Conservation (phyloP, 2,329 filamentous ascomycete genomes). For the Diplodia scrobiculata region DNA sequence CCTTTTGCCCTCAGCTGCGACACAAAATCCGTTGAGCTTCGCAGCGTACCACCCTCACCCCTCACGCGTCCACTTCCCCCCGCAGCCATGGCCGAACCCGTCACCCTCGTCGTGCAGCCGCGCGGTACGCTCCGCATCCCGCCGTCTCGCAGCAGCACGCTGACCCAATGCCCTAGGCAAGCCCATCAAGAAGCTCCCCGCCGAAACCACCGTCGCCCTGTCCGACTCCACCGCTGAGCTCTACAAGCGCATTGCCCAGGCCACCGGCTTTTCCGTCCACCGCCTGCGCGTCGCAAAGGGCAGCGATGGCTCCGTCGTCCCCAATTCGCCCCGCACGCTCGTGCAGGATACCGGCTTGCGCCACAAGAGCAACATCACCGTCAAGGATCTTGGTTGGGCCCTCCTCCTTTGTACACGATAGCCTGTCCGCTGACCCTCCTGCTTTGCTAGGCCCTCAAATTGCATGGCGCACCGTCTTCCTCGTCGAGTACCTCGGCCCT, state of each 20-base stretch:
- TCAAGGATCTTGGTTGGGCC: conserved; percentile 83
- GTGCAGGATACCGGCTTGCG: conserved; percentile 59
- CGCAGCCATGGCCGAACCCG: conserved; percentile 39
- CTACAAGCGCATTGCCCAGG: conserved; percentile 59
- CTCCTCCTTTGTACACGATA: conserved; percentile 23
- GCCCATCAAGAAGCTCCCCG: conserved; percentile 63
- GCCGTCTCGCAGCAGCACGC: background rate
- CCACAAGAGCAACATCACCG: conserved; percentile 67
- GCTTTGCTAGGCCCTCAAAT: conserved; percentile 72
- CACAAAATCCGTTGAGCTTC: conserved; percentile 26
- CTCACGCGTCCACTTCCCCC: background rate
- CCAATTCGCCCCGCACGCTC: conserved; percentile 57
- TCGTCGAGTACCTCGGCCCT: conserved; percentile 92
- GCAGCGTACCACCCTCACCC: background rate
- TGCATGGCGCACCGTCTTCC: conserved; percentile 88
- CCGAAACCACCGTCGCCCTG: conserved; percentile 56
- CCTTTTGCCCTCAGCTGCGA: background rate
- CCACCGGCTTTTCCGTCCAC: conserved; percentile 59
- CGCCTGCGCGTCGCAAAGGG: conserved; percentile 66
- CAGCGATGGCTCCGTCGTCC: conserved; percentile 61
- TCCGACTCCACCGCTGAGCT: conserved; percentile 58
- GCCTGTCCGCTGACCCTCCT: background rate
- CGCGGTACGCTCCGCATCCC: conserved; percentile 42
- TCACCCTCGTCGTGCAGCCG: conserved; percentile 51
- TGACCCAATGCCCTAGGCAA: conserved; percentile 52